These are phyloP conservation scores for Zychaea mexicana DNA, from an alignment of 371 early-diverging fungal genomes.

Conservation along the genomic window DNA sequence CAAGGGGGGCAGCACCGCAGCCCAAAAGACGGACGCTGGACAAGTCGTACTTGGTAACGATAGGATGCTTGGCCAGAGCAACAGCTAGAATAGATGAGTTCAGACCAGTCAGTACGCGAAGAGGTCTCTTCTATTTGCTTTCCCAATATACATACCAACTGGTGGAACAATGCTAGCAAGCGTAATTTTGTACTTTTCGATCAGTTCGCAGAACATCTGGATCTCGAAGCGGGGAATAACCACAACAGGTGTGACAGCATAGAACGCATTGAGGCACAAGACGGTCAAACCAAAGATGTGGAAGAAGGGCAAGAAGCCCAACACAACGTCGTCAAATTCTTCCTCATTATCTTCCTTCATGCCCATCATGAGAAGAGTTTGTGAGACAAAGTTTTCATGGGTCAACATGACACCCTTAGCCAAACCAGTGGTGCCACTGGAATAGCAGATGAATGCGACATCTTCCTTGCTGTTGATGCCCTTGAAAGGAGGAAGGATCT, in stretches of 20 bases:
- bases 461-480: conserved; percentile 34
- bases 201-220: conserved; percentile 51
- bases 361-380: conserved; percentile 3
- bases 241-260: conserved; percentile 47
- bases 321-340: conserved; percentile 41
- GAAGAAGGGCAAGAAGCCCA: conserved; percentile 81
- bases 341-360: conserved; percentile 16
- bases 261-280: conserved; percentile 29
- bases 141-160: conserved; percentile 41
- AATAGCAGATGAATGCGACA: conserved; percentile 85
- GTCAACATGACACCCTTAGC: conserved; percentile 49
- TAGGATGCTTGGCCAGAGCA: conserved; percentile 64
- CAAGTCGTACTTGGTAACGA: conserved; percentile 71
- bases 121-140: background rate
- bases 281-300: conserved; percentile 71
- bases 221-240: conserved; percentile 74
- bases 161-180: conserved; percentile 80
- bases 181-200: conserved; percentile 72
- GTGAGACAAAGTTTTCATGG: conserved; percentile 28
- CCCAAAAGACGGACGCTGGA: conserved; percentile 59
- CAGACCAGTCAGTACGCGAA: background rate
- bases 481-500: conserved; percentile 19
- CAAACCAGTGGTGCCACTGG: conserved; percentile 87
- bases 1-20: conserved; percentile 87
- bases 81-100: conserved; percentile 37